These are phyloP conservation scores for Epichloe gansuensis DNA, from an alignment of 2,329 filamentous ascomycete species.

Conservation along the genomic window DNA sequence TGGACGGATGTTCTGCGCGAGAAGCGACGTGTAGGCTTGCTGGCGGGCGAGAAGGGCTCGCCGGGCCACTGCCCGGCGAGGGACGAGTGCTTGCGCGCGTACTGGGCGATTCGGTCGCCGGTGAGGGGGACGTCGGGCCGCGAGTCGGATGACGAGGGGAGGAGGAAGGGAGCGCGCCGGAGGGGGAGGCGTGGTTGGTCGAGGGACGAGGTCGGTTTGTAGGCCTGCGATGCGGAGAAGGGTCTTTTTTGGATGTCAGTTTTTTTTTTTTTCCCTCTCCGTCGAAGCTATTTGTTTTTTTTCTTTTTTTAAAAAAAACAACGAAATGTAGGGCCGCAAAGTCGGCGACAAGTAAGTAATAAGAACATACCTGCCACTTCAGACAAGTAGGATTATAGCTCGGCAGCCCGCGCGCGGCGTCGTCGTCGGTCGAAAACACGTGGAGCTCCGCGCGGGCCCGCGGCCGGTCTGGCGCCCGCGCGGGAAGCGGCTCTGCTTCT, in stretches of 20 bases:
- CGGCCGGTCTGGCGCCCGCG: conserved; percentile 34
- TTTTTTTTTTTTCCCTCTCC: not conserved
- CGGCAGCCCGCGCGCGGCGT: conserved; percentile 47
- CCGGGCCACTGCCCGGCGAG: conserved; percentile 1
- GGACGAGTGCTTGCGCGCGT: conserved; percentile 38
- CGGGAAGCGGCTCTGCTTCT: conserved; percentile 65
- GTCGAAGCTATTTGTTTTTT: not conserved
- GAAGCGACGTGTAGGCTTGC: conserved; percentile 66
- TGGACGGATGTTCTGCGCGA: conserved; percentile 66
- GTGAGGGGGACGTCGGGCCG: conserved; percentile 41
- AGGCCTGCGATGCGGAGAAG: conserved; percentile 70
- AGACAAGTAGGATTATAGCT: conserved; percentile 89
- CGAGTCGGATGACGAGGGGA: conserved; percentile 34
- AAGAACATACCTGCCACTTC: conserved; percentile 78
- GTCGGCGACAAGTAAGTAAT: no score
- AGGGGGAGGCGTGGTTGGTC: conserved; percentile 87
- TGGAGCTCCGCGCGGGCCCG: conserved; percentile 48
- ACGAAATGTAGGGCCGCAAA: no score
- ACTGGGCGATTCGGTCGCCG: conserved; percentile 52
- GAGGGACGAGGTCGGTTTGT: conserved; percentile 56
- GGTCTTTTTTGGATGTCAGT: conserved; percentile 31
- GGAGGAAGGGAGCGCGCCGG: conserved; percentile 75
- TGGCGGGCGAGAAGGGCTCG: conserved; percentile 35
- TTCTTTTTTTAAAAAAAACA: not conserved
- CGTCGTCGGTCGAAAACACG: conserved; percentile 60